Base-by-base conservation (phyloP, 768 basidiomycete species). In the Pulveroboletus sp. region DNA sequence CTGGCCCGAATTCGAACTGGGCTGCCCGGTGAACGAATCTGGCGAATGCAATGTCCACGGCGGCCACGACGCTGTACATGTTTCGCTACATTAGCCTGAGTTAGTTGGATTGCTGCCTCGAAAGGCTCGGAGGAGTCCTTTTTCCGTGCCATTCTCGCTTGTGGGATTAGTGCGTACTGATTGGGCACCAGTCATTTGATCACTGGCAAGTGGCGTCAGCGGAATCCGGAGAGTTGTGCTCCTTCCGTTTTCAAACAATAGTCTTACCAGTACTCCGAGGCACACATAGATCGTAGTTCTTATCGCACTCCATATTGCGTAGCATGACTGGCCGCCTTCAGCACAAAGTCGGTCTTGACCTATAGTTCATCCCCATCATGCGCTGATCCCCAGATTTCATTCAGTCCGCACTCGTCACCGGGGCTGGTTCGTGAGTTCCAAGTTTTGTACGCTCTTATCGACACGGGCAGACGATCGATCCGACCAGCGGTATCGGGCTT, bases 401-500 rank as follows among this genome's bases (percentile, higher is more conserved):
- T 35, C 40, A 88, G 82, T 82, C 80, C 48, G 87, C 86, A 36
- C 73, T 95, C 56, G 74, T 95, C 67, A 95, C 93, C 23, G 93
- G 93, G 50, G 93, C 85, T 39, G 93, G 85, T 63, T 87, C 86
- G 91, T 93, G 63, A 73, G 89, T 75, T 13, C 19, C 6, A 12
- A 0, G 20, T 38, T 39, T 19, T 20, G 11, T 17, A 30, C 13
- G 29, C 38, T n/a, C 14, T 10, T 17, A 34, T 40, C 37, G 22
- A 43, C 47, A 12, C 14, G 16, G 47, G 20, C 56, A 48, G 43
- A 56, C 45, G 45, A 58, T 55, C 49, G 17, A 24, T 27, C 31
- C 27, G 27, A 29, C 27, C 68, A 97, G 94, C 48, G 96, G 96
- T 1, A 96, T 99, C 67, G 96, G 96, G 23, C 80, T 98, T 41